phyloP scores from a whole-genome alignment of 1,284 basidiomycete species.

The Melampsora americana region DNA sequence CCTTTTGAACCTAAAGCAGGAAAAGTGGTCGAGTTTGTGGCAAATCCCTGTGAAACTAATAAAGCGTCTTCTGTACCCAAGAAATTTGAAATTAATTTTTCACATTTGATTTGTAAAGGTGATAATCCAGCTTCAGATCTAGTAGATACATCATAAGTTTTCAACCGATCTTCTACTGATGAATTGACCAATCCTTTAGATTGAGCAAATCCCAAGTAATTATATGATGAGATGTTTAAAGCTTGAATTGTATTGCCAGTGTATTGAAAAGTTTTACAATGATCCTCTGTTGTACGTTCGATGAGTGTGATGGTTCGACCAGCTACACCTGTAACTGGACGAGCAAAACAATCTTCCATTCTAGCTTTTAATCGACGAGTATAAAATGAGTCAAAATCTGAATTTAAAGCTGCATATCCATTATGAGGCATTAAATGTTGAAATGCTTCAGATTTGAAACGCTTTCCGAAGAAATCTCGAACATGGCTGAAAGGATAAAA shows the following conservation, averaged over 20 bases:
- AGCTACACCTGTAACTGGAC: constrained; percentile 89
- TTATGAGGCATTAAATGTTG: constrained; percentile 75
- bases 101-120: constrained; percentile 77
- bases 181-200: constrained; percentile 89
- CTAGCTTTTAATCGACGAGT: constrained; percentile 89
- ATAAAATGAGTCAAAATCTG: constrained; percentile 99
- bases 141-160: constrained; percentile 64
- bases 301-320: constrained; percentile 85
- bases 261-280: constrained; percentile 73
- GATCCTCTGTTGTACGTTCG: constrained; percentile 78
- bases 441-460: constrained; percentile 69
- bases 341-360: constrained; percentile 92
- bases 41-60: constrained; percentile 94
- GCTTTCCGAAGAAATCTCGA: constrained; percentile 91
- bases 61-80: constrained; percentile 83
- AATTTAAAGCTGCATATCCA: constrained; percentile 92
- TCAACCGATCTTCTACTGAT: constrained; percentile 66
- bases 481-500: constrained; percentile 81
- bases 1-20: constrained; percentile 88
- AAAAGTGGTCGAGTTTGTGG: constrained; percentile 93
- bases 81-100: constrained; percentile 85
- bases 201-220: constrained; percentile 98
- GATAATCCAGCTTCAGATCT: constrained; percentile 78
- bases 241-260: constrained; percentile 79
- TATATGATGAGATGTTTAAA: constrained; percentile 97